These are phyloP conservation scores for Pythium dissimile DNA, from an alignment of 352 stramenopile genomes.

Conservation along the genomic window DNA sequence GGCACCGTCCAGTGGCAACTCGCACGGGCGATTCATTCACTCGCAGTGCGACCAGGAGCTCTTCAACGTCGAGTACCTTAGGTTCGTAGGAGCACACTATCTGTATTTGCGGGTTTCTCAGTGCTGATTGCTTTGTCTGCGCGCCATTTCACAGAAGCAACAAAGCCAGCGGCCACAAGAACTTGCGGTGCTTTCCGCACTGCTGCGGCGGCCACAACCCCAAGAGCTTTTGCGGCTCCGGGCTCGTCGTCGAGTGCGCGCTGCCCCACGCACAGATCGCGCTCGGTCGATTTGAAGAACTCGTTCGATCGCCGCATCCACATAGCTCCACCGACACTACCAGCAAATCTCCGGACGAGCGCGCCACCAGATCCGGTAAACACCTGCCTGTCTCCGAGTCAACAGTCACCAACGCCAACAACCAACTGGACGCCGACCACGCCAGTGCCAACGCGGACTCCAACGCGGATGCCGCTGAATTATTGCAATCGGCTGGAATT, in stretches of 20 bases:
- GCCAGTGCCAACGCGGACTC: background rate
- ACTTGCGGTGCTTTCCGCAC: slow-evolving; percentile 79
- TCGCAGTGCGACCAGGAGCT: slow-evolving; percentile 73
- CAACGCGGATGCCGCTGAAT: too few relatives aligned
- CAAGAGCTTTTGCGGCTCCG: slow-evolving; percentile 83
- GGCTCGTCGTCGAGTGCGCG: slow-evolving; percentile 69
- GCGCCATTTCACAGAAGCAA: too few relatives aligned
- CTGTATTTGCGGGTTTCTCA: too few relatives aligned
- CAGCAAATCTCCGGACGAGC: background rate
- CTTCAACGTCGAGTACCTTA: slow-evolving; percentile 71
- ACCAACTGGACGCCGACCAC: slow-evolving; percentile 11
- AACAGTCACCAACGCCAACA: background rate
- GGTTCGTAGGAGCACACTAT: slow-evolving; percentile 24
- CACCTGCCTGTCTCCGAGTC: background rate
- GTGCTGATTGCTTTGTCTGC: too few relatives aligned
- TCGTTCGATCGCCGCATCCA: slow-evolving; percentile 3
- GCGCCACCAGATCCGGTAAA: slow-evolving; percentile 24
- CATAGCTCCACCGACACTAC: background rate
- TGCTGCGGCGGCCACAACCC: slow-evolving; percentile 81
- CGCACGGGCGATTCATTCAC: slow-evolving; percentile 52
- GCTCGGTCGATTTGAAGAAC: slow-evolving; percentile 70
- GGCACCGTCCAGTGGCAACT: background rate
- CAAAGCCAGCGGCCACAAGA: slow-evolving; percentile 84
- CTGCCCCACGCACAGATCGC: slow-evolving; percentile 54
- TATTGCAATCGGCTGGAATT: background rate